Conservation (phyloP, 2,329 filamentous ascomycete genomes). For the Ophiostoma angusticollis region DNA sequence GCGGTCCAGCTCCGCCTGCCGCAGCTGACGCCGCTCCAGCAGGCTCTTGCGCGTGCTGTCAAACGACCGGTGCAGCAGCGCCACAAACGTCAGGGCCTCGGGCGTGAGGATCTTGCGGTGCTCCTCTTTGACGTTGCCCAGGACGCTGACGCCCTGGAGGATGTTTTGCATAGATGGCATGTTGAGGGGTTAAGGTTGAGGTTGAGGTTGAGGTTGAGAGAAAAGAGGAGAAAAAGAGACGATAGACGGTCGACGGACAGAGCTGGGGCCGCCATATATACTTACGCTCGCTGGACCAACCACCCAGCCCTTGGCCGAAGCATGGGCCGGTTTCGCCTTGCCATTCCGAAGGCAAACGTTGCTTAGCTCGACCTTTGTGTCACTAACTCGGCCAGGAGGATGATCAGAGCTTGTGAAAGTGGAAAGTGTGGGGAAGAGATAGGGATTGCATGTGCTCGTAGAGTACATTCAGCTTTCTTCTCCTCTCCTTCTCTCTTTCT, state of each 20-base stretch:
- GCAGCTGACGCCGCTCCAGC: slow-evolving; percentile 70
- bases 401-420: slow-evolving; percentile 19
- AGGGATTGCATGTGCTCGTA: too few relatives aligned
- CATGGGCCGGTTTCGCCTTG: too few relatives aligned
- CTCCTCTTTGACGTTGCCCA: slow-evolving; percentile 62
- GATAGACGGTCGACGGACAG: background rate
- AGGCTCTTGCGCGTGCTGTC: slow-evolving; percentile 78
- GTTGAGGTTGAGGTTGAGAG: background rate
- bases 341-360: too few relatives aligned
- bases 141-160: slow-evolving; percentile 78
- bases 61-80: slow-evolving; percentile 89
- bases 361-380: too few relatives aligned
- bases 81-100: slow-evolving; percentile 80
- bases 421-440: too few relatives aligned
- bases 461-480: too few relatives aligned
- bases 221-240: background rate
- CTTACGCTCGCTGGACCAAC: too few relatives aligned
- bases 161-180: slow-evolving; percentile 65
- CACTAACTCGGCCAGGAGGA: slow-evolving; percentile 1
- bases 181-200: slow-evolving; percentile 15
- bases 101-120: slow-evolving; percentile 87
- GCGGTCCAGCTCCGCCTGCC: slow-evolving; percentile 87
- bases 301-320: too few relatives aligned
- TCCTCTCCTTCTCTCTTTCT: too few relatives aligned
- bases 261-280: too few relatives aligned